Evolutionary conservation across 257 asterid genomes (phyloP), one percentile per base, ranked within the genome.

Genomic region (Ocimum tenuiflorum): DNA sequence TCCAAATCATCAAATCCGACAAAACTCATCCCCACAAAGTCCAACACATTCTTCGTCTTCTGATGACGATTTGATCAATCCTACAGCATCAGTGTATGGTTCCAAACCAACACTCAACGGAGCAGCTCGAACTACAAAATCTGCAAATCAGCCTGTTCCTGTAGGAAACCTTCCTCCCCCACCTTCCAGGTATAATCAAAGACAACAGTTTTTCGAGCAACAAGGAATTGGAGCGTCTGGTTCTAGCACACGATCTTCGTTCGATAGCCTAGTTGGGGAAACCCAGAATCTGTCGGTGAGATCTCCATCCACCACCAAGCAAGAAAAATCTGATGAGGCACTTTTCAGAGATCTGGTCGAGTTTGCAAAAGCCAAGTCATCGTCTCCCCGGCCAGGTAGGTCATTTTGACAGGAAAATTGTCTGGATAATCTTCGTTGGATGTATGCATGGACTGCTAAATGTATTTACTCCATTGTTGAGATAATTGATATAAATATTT

Each of bases 281-380:
- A 61, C 95, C 0, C 89, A 77, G 80, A 85, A 77, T 71, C 86
- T 89, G 29, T 81, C 91, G 2, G 60, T 84, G 47, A 80, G 83
- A 49, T 56, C 95, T 29, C 74, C 95, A 5, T 68, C 63, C 35
- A 66, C 85, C 10, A 60, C 80, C 43, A 79, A 78, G 80, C 83
- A 86, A 65, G 95, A 81, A 31, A 84, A 82, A 50, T 72, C 86
- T 0, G 88, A 84, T 27, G 98, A 91, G 35, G 95, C 89, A 3
- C 95, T 91, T 31, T 91, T 91, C 39, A 82, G 79, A 57, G 98
- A 91, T 80, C 80, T 91, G 76, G 83, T 89, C 14, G 96, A 91
- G 73, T 91, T 85, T 56, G 96, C 96, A 2, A 91, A 80, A 73
- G 77, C 95, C 77, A 91, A 91, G 86, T 82, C 95, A 38, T 84